Evolutionary conservation across 768 basidiomycete species (phyloP).

Genomic region (Amylocystis lapponica): DNA sequence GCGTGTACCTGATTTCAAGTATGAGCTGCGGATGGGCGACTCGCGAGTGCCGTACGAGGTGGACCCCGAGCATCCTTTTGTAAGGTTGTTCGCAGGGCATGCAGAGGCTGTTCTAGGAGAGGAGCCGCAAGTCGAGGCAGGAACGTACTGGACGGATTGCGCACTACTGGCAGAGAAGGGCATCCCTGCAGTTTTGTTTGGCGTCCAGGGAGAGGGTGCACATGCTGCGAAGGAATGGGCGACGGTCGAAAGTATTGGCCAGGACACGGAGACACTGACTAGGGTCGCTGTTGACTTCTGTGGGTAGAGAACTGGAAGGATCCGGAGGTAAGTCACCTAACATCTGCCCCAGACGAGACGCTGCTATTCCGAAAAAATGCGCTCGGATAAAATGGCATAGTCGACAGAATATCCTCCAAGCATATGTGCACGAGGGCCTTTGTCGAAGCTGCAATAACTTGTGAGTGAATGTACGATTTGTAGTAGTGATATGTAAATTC

Average conservation of each 20-base stretch:
- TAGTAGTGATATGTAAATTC: too few relatives aligned
- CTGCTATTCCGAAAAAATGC: too few relatives aligned
- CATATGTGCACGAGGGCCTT: too few relatives aligned
- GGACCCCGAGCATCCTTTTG: not conserved
- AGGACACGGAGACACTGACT: not conserved
- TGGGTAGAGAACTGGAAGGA: too few relatives aligned
- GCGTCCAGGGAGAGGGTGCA: conserved; percentile 1
- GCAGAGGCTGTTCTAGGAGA: not conserved
- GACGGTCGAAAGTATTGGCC: not conserved
- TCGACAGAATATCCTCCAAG: too few relatives aligned
- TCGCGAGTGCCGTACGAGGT: conserved; percentile 1
- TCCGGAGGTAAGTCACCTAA: too few relatives aligned
- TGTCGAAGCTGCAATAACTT: too few relatives aligned
- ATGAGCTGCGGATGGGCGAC: conserved; percentile 1
- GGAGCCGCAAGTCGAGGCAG: not conserved
- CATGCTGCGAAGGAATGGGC: not conserved
- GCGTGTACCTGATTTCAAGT: not conserved
- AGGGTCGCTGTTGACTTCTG: conserved; percentile 2
- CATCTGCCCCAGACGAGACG: too few relatives aligned
- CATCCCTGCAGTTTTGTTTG: conserved; percentile 1
- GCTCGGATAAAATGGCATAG: too few relatives aligned
- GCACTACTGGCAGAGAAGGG: conserved; percentile 4
- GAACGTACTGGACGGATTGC: conserved; percentile 4
- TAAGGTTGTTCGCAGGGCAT: not conserved
- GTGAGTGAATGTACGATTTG: too few relatives aligned